Conservation (phyloP, 495 filamentous ascomycete species). For the Neurospora sp. region DNA sequence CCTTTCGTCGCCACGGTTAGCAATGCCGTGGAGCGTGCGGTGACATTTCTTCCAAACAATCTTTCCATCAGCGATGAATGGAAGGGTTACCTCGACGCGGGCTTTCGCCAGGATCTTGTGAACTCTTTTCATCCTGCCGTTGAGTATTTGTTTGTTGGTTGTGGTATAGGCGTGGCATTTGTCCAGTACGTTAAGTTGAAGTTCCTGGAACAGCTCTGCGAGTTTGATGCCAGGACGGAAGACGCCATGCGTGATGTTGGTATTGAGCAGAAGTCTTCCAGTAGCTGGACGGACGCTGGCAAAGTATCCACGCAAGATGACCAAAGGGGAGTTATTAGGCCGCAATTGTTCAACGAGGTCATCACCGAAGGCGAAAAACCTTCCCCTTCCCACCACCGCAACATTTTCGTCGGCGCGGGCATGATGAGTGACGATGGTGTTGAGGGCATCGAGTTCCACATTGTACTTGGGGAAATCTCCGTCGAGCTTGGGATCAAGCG, state of each 20-base stretch:
- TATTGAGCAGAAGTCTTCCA: conserved; percentile 52
- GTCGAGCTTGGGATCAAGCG: conserved; percentile 29
- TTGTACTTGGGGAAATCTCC: conserved; percentile 30
- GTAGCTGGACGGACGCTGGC: conserved; percentile 58
- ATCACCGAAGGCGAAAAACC: conserved; percentile 32
- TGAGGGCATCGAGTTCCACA: conserved; percentile 37
- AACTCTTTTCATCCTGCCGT: conserved; percentile 6
- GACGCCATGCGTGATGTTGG: conserved; percentile 40
- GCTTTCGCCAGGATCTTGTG: conserved; percentile 38
- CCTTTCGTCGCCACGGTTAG: conserved; percentile 12
- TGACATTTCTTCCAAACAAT: conserved; percentile 2
- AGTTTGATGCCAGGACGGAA: conserved; percentile 27
- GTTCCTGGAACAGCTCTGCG: conserved; percentile 10
- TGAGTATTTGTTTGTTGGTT: too few species aligned
- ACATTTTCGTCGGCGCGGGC: conserved; percentile 23
- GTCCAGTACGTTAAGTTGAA: conserved; percentile 4
- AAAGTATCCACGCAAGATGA: conserved; percentile 54
- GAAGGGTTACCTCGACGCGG: conserved; percentile 31
- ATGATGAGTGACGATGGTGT: conserved; percentile 35
- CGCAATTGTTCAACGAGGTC: conserved; percentile 2
- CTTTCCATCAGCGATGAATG: conserved; percentile 4
- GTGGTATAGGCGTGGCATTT: background rate
- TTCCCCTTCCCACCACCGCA: conserved; percentile 27
- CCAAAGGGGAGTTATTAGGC: conserved; percentile 27
- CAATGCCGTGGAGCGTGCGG: conserved; percentile 41